phyloP scores from a whole-genome alignment of 441 rosid genomes.

The Erodium texanum region DNA sequence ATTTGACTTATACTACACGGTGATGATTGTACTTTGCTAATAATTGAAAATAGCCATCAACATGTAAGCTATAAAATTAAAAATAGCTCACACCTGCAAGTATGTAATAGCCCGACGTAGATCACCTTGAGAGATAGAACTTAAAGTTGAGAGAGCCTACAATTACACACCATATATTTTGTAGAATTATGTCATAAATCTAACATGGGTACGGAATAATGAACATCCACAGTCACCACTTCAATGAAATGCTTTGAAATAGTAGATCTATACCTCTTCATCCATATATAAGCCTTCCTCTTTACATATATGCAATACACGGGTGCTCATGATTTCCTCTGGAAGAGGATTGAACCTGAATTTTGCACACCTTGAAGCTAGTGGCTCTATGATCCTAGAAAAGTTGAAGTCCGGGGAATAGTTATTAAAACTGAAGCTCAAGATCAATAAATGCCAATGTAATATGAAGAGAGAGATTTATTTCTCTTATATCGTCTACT shows the following conservation, averaged over 20 bases:
- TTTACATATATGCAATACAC: constrained; percentile 67
- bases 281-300: constrained; percentile 75
- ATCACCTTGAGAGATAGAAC: constrained; percentile 88
- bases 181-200: constrained; percentile 7
- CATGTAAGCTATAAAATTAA: constrained; percentile 2
- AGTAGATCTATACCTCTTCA: constrained; percentile 43
- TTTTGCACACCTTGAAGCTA: constrained; percentile 98
- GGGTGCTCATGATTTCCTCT: constrained; percentile 80
- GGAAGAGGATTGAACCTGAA: constrained; percentile 96
- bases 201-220: background rate
- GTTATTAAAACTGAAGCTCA: background rate
- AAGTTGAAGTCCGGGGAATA: constrained; percentile 9
- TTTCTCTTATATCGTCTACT: too few relatives aligned
- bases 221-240: constrained; percentile 9
- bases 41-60: too few relatives aligned
- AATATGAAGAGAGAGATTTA: background rate
- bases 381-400: constrained; percentile 89
- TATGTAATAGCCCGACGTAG: constrained; percentile 94
- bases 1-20: background rate
- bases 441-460: background rate
- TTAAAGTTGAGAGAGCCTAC: constrained; percentile 77
- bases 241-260: constrained; percentile 17
- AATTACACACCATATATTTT: constrained; percentile 13
- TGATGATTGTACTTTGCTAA: background rate
- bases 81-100: constrained; percentile 50